phyloP scores from a whole-genome alignment of 2,329 filamentous ascomycete genomes.

The Parascedosporium putredinis region DNA sequence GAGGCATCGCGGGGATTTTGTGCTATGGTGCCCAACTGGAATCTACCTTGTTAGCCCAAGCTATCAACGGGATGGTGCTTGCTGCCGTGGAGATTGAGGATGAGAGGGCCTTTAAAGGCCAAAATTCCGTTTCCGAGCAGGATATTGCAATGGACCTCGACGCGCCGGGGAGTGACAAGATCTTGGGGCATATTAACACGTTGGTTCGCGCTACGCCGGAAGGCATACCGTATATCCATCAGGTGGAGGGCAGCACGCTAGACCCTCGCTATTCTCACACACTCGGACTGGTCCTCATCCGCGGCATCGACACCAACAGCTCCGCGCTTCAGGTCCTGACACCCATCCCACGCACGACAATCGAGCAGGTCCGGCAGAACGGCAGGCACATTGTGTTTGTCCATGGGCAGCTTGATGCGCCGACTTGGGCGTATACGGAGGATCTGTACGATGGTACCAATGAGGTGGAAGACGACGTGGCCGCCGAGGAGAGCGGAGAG shows the following conservation, averaged over 20 bases:
- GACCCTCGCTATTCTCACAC: conserved; percentile 49
- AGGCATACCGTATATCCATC: conserved; percentile 52
- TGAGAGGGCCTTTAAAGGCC: conserved; percentile 32
- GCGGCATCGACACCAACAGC: conserved; percentile 50
- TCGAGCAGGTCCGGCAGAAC: conserved; percentile 28
- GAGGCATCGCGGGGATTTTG: conserved; percentile 54
- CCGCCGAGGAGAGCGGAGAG: not conserved
- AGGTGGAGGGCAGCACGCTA: conserved; percentile 40
- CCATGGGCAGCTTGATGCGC: conserved; percentile 57
- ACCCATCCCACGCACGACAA: conserved; percentile 35
- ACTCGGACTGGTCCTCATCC: conserved; percentile 58
- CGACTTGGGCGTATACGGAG: conserved; percentile 61
- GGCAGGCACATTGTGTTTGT: conserved; percentile 50
- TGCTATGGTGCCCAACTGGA: conserved; percentile 57
- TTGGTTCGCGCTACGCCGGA: conserved; percentile 32
- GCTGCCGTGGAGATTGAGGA: conserved; percentile 55
- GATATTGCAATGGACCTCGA: conserved; percentile 12
- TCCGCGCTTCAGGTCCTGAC: conserved; percentile 54
- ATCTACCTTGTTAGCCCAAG: conserved; percentile 47
- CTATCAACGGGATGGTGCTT: conserved; percentile 61
- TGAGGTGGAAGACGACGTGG: not conserved
- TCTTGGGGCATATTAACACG: not conserved
- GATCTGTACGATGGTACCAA: conserved; percentile 34
- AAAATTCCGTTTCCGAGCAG: not conserved
- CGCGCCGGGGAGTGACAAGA: not conserved